Evolutionary conservation across 768 basidiomycete species (phyloP), one percentile per base, ranked within the genome.

Genomic region (Piloderma croceum): DNA sequence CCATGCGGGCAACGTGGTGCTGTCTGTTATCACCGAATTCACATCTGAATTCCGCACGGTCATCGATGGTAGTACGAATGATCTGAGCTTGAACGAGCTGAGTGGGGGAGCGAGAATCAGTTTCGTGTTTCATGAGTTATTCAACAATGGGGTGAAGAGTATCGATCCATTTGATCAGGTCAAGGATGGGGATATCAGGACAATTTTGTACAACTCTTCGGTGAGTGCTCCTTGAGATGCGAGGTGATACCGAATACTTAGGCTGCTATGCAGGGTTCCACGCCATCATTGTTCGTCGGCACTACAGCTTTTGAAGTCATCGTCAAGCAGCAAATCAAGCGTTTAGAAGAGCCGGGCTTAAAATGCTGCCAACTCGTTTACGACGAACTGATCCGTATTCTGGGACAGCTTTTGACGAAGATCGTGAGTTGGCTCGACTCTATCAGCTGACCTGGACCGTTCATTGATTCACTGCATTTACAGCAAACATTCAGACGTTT

Each of bases 131-230:
- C 96, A 99, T 60, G 96, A 99, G 59, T 65, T 98, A 43, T 99
- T 88, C 76, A 96, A 93, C 67, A 93, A 86, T 56, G 96, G 96
- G 45, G 78, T 99, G 61, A 92, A 83, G 71, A 79, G 71, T 46
- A 93, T 98, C 57, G 96, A 99, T 71, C 96, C 96, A 1, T 99
- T 97, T 51, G 96, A 99, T 60, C 92, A 96, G 67, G 90, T 96
- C 50, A 96, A 97, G 64, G 96, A 99, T 60, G 90, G 93, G 31
- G 96, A 99, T 64, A 97, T 99, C 59, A 75, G 96, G 39, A 91
- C 81, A 1, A 84, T 97, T 51, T 62, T 98, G 41, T 99, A 99
- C 71, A 99, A 99, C 67, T 97, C 96, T 40, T 94, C 94, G 23
- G 90, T 90, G 48, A 52, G 85, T 74, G 23, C 18, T 7, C 20